Evolutionary conservation across 345 rosid genomes (phyloP).

Genomic region (Gossypium longicalyx): DNA sequence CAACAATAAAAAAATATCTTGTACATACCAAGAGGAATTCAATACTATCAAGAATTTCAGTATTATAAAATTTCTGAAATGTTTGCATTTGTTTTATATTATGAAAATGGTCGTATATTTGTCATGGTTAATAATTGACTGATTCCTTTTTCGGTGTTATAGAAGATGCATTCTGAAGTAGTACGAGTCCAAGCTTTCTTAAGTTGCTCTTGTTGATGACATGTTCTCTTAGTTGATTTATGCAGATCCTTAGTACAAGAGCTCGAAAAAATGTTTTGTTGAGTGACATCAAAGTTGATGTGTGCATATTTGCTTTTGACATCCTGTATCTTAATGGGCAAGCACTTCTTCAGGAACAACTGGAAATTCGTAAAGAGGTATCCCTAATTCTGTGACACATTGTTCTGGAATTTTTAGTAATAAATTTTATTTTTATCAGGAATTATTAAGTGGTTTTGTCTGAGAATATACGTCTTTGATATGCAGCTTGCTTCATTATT

Average conservation of each 20-base stretch:
- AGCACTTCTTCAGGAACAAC: conserved; percentile 72
- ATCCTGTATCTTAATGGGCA: conserved; percentile 72
- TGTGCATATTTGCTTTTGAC: conserved; percentile 91
- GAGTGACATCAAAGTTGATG: conserved; percentile 84
- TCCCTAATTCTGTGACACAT: conserved; percentile 4
- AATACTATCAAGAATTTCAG: not conserved
- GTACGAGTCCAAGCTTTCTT: conserved; percentile 8
- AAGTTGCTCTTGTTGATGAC: conserved; percentile 14
- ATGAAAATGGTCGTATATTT: not conserved
- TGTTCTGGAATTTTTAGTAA: not conserved
- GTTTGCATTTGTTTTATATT: not conserved
- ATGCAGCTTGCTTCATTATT: not conserved
- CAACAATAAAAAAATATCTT: not conserved
- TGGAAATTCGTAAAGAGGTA: conserved; percentile 81
- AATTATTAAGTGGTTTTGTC: not conserved
- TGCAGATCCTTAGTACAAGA: conserved; percentile 72
- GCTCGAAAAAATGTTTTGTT: conserved; percentile 80
- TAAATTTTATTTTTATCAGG: not conserved
- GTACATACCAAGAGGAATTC: not conserved
- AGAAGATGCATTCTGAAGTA: not conserved
- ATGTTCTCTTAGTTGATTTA: not conserved
- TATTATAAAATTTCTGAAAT: not conserved
- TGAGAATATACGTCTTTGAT: not conserved
- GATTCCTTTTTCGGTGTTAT: not conserved
- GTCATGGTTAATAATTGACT: not conserved